Conservation (phyloP, 2,329 filamentous ascomycete genomes). For the Kalaharituber pfeilii region DNA sequence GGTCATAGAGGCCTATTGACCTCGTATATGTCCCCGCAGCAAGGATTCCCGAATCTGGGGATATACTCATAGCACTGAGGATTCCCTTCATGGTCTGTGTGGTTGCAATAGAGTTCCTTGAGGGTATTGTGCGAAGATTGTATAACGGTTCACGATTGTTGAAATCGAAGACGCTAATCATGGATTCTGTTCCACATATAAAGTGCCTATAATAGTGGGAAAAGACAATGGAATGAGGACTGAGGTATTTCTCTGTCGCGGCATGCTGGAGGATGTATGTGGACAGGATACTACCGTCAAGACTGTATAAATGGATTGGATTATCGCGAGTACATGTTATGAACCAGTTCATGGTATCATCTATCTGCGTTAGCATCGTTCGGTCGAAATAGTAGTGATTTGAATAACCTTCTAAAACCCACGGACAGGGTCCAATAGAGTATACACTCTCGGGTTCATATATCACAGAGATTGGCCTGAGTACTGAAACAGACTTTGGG, state of each 20-base stretch:
- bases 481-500: conserved; percentile 7
- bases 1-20: conserved; percentile 31
- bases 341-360: neutral
- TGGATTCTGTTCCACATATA: conserved; percentile 30
- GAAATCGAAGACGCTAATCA: conserved; percentile 33
- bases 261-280: conserved; percentile 27
- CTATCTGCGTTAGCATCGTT: neutral
- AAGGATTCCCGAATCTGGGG: conserved; percentile 25
- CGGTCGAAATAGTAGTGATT: neutral
- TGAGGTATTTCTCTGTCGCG: conserved; percentile 22
- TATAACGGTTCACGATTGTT: conserved; percentile 25
- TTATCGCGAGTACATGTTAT: conserved; percentile 26
- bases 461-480: conserved; percentile 21
- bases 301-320: conserved; percentile 32
- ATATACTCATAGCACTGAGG: conserved; percentile 29
- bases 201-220: conserved; percentile 31
- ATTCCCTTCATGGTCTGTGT: conserved; percentile 28
- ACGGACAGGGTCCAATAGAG: neutral
- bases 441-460: neutral
- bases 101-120: conserved; percentile 21
- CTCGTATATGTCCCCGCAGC: conserved; percentile 34
- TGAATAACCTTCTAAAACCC: neutral
- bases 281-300: conserved; percentile 28
- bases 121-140: conserved; percentile 25
- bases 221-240: conserved; percentile 26